Conservation (phyloP, 148 eudicot genomes). For the Rhododendron williamsianum region DNA sequence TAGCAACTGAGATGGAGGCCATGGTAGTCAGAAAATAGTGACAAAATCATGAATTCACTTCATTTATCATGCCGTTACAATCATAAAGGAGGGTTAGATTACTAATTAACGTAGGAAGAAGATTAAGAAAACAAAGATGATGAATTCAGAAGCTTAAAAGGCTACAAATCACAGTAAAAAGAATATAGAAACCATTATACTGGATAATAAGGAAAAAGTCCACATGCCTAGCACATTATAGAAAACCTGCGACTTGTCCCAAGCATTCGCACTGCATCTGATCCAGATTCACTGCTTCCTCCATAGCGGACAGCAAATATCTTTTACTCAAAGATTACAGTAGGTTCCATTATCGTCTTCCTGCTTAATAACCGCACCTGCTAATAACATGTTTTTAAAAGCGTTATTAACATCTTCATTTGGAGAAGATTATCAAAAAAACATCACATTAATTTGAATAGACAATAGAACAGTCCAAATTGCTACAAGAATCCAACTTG, state of each 20-base stretch:
- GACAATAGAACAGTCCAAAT: background rate
- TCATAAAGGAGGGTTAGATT: background rate
- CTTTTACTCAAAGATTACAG: background rate
- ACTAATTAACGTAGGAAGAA: background rate
- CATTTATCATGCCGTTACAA: background rate
- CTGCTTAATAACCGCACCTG: background rate
- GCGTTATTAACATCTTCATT: background rate
- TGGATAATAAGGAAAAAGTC: background rate
- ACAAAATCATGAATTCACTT: background rate
- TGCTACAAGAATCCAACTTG: background rate
- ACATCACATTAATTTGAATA: background rate
- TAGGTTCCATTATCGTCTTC: background rate
- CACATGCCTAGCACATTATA: background rate
- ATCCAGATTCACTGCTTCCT: background rate
- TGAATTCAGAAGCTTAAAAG: conserved; percentile 5
- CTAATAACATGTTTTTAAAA: background rate
- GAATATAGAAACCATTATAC: background rate
- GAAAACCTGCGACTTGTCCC: conserved; percentile 3
- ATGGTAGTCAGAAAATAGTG: background rate
- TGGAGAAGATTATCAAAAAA: background rate
- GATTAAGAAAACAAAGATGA: background rate
- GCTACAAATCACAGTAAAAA: background rate
- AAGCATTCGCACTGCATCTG: conserved; percentile 4
- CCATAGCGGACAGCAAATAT: background rate
- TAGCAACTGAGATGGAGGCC: conserved; percentile 1